These are phyloP conservation scores for Chlamydomonas schloesseri DNA, from an alignment of 139 green algal genomes.

Conservation along the genomic window DNA sequence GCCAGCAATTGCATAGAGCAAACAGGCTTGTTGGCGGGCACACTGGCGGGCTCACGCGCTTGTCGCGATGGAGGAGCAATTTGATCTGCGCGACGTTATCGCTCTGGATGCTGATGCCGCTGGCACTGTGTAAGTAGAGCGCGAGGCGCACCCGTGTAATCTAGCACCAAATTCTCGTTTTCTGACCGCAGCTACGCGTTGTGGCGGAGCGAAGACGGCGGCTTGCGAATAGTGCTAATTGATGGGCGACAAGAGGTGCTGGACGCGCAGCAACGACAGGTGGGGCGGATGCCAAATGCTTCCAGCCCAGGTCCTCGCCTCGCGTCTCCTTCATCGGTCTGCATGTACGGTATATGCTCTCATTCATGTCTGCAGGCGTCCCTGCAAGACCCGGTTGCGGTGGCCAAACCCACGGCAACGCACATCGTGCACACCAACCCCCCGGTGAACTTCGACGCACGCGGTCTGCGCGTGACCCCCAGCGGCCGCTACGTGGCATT, in stretches of 20 bases:
- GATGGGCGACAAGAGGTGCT: constrained; percentile 34
- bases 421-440: constrained; percentile 9
- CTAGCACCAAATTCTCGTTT: background rate
- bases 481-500: constrained; percentile 20
- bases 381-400: background rate
- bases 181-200: constrained; percentile 2
- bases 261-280: constrained; percentile 37
- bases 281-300: no score
- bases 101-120: constrained; percentile 24
- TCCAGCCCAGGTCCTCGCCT: no score
- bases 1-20: no score
- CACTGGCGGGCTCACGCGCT: no score
- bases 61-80: background rate
- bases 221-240: background rate
- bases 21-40: no score
- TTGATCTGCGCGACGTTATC: background rate
- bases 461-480: constrained; percentile 18
- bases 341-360: no score
- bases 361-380: background rate
- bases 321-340: no score
- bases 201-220: background rate
- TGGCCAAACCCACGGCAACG: background rate
- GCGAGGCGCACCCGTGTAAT: background rate
- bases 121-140: constrained; percentile 1
- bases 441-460: constrained; percentile 20